Percentiles rank a stretch among this genome's conserved stretches.
Conservation (phyloP, 1,284 basidiomycete genomes). For the Boletellus dicymbophilus region DNA sequence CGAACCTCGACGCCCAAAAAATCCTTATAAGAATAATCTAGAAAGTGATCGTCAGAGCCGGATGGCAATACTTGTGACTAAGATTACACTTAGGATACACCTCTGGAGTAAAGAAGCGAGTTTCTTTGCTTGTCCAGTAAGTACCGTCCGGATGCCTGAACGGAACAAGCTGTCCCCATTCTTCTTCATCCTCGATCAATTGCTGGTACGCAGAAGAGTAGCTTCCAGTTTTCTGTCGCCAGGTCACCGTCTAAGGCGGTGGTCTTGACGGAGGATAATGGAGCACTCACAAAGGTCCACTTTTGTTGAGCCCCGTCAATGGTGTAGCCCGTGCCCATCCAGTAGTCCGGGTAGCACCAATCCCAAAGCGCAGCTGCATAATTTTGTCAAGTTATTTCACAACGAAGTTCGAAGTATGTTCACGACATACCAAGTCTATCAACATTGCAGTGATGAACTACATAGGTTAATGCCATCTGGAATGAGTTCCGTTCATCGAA, state of each 20-base stretch:
- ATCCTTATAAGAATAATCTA: neutral
- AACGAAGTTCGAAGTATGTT: neutral
- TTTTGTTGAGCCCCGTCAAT: neutral
- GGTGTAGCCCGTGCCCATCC: neutral
- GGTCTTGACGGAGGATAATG: neutral
- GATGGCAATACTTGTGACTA: neutral
- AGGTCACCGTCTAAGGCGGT: neutral
- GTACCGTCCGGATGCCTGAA: neutral
- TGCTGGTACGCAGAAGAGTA: neutral
- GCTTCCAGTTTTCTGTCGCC: neutral
- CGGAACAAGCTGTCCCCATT: neutral
- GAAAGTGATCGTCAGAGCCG: neutral
- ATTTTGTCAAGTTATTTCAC: neutral
- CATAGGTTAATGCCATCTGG: neutral
- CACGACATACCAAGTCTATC: neutral
- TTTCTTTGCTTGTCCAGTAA: neutral
- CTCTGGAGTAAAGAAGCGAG: neutral
- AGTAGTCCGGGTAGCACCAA: neutral
- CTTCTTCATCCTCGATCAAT: neutral
- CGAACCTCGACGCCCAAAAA: neutral
- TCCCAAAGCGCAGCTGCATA: neutral
- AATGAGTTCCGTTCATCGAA: neutral
- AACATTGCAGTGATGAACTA: neutral
- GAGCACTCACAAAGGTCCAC: neutral
- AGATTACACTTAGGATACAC: neutral